Conservation (phyloP, 768 basidiomycete species). For the Sutorius australiensis region DNA sequence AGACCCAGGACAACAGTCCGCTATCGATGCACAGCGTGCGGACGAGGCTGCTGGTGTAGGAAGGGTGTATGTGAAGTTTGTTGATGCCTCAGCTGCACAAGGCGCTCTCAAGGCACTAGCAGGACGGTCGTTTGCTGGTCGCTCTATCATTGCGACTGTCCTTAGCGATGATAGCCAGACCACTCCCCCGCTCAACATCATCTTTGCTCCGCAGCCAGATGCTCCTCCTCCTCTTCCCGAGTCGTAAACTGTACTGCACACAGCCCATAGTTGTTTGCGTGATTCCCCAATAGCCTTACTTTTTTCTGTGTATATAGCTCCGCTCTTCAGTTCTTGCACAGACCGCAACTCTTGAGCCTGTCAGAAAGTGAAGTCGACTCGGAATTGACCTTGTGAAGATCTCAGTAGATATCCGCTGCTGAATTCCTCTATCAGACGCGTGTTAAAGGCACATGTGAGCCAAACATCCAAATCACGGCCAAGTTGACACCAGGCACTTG, state of each 20-base stretch:
- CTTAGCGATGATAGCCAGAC: conserved; percentile 82
- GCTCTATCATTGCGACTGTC: conserved; percentile 83
- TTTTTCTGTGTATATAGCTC: conserved; percentile 21
- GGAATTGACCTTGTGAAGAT: neutral
- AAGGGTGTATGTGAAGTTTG: conserved; percentile 91
- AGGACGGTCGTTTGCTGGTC: conserved; percentile 81
- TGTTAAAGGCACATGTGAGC: no score
- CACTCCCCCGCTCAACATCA: conserved; percentile 75
- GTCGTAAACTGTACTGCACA: conserved; percentile 15
- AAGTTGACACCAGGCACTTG: neutral
- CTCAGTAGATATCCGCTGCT: neutral
- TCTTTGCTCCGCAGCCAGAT: conserved; percentile 82
- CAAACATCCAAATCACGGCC: neutral
- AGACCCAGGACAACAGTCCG: conserved; percentile 54
- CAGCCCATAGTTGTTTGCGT: conserved; percentile 6
- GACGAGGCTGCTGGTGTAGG: conserved; percentile 94
- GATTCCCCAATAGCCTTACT: conserved; percentile 16
- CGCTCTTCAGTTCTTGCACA: conserved; percentile 7
- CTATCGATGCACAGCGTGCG: conserved; percentile 62
- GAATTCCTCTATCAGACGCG: neutral
- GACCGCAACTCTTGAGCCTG: neutral
- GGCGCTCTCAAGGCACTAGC: conserved; percentile 83
- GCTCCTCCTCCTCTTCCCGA: conserved; percentile 73
- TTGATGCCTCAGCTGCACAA: conserved; percentile 54
- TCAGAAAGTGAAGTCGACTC: neutral